phyloP scores from a whole-genome alignment of 768 basidiomycete genomes.

The Tricholoma terreum region DNA sequence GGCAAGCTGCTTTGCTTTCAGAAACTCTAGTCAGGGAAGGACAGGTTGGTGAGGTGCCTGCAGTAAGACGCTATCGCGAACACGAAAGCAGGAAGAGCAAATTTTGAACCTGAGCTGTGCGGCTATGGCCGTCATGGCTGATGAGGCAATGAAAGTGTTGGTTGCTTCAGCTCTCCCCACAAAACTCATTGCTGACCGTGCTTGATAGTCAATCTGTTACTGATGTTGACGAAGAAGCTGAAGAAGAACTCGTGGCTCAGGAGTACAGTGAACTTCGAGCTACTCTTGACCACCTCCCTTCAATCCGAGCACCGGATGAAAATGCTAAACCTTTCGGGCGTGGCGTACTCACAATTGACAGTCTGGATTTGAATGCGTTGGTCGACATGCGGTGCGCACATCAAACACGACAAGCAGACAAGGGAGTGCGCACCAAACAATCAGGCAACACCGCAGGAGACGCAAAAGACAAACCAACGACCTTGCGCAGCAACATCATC shows the following conservation, averaged over 20 bases:
- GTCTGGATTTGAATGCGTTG: conserved; percentile 13
- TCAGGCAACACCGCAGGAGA: background rate
- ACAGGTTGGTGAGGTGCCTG: conserved; percentile 16
- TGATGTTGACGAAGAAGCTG: conserved; percentile 14
- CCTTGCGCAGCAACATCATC: conserved; percentile 4
- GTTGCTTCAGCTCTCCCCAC: no score
- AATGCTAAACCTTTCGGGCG: background rate
- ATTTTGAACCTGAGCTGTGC: no score
- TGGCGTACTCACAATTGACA: background rate
- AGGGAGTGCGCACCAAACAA: conserved; percentile 7
- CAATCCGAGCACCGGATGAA: background rate
- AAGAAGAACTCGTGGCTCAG: background rate
- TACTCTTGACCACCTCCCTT: background rate
- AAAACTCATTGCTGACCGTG: no score
- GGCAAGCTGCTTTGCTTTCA: conserved; percentile 45
- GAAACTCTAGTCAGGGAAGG: conserved; percentile 39
- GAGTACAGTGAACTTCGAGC: background rate
- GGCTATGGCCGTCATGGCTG: no score
- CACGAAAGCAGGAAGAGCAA: no score
- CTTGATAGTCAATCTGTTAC: no score
- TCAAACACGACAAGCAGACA: conserved; percentile 13
- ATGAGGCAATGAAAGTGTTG: no score
- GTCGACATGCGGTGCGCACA: conserved; percentile 9
- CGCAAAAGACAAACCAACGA: background rate
- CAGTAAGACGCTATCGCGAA: no score